Evolutionary conservation across 495 filamentous ascomycete genomes (phyloP), one percentile per base, ranked within the genome.

Genomic region (Aspergillus asperescens): DNA sequence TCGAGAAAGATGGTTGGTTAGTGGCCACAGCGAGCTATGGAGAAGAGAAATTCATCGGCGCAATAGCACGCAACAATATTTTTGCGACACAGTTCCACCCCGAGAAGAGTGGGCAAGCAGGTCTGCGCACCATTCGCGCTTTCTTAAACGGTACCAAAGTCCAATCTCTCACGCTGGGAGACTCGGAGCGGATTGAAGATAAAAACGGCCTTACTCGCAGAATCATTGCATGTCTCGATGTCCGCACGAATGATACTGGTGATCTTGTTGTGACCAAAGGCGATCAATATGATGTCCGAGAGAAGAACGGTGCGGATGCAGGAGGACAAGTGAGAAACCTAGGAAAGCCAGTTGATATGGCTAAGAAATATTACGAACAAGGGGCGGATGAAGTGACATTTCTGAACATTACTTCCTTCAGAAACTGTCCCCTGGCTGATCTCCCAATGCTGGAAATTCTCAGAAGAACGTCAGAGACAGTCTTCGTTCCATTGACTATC

Each of bases 261-360:
- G 94, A 97, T 67, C 71, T 98, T 15, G 94, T 98, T 0, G 93
- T 98, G 13, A 98, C 93, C 5, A 98, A 98, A 70, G 93, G 93
- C 7, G 93, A 98, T 65, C 93, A 97, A 62, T 98, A 98, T 70
- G 93, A 98, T 62, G 93, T 98, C n/a, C 86, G 93, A n/a, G 93
- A 96, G 62, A 95, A 95, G 69, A 74, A 66, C 48, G 73, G 68
- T 9, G 62, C 69, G 16, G 62, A 75, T 7, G 69, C 72, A n/a
- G 81, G 78, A 43, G 83, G 90, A 18, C 77, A 83, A 47, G 93
- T 98, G 27, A 80, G 93, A 48, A 98, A 97, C 63, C 72, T 98
- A 0, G 93, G 93, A 55, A 97, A 98, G 71, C 93, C 93, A 0
- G 90, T 98, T 15, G 89, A 96, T 41, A 87, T 97, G 81, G 93